Base-by-base conservation (phyloP, 345 rosid species). In the Isatis tinctoria region DNA sequence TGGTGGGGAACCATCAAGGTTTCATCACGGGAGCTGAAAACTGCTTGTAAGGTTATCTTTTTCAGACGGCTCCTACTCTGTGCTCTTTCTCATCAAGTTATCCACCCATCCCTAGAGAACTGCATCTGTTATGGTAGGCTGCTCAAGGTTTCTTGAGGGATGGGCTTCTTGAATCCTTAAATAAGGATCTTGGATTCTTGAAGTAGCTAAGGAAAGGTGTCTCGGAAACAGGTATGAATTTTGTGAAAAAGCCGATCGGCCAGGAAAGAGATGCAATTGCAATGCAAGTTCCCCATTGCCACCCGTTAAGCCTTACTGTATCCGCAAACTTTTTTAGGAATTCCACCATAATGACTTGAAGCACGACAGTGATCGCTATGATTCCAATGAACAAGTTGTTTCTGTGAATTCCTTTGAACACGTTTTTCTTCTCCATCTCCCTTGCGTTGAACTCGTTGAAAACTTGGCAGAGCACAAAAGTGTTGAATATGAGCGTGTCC, bases 381-480 rank as follows among this genome's bases (percentile, higher is more conserved):
- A 12, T 40, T 40, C 44, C 44, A 5, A 14, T 40, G 44, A 40
- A 13, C 44, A 11, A 40, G 16, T 40, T 40, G 16, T 40, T 40
- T 40, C 44, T 40, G 48, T 74, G 88, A 62, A 88, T 65, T 11
- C 86, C 93, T 74, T 82, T 37, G 77, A 88, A 88, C 45, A 88
- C 88, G 45, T 88, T 88, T 70, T 81, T 77, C 82, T 86, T 81
- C 80, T 88, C 93, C 79, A 88, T 77, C 74, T 86, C 85, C 82
- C 92, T 84, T 36, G 87, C 82, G 36, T 88, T 88, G 81, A 86
- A 88, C 53, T 88, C 93, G 27, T 88, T 88, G 73, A 88, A 85
- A 64, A 88, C 90, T 73, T 86, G 88, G 74, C 87, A 86, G 13
- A 86, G 80, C 49, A 85, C 86, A 41, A 88, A 88, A 41, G 80